These are phyloP conservation scores for Neostapfia colusana DNA, from an alignment of 176 grass and related monocot species.

Conservation along the genomic window DNA sequence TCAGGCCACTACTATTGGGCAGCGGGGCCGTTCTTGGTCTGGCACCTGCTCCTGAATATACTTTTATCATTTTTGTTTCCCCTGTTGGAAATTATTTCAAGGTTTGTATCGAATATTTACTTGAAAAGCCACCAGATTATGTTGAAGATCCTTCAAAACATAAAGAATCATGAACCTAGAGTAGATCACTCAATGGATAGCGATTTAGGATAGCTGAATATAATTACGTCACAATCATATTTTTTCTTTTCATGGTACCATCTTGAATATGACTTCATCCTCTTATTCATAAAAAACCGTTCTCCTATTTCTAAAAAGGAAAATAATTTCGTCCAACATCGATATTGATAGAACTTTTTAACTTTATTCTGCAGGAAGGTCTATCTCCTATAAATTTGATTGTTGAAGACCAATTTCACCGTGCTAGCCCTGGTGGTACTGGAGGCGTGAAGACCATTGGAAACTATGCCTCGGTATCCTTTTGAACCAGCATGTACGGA, in stretches of 20 bases:
- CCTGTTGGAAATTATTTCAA: conserved; percentile 98
- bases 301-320: neutral
- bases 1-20: conserved; percentile 83
- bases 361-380: conserved; percentile 65
- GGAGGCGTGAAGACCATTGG: conserved; percentile 88
- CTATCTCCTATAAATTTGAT: conserved; percentile 90
- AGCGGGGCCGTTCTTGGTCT: conserved; percentile 89
- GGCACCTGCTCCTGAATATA: conserved; percentile 86
- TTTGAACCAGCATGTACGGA: neutral
- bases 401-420: conserved; percentile 81
- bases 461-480: conserved; percentile 88
- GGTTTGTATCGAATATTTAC: conserved; percentile 49
- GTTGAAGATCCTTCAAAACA: neutral
- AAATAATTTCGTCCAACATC: conserved; percentile 4
- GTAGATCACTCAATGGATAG: neutral
- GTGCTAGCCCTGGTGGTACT: conserved; percentile 84
- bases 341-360: conserved; percentile 10
- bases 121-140: neutral
- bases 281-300: neutral
- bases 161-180: neutral
- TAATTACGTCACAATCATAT: neutral
- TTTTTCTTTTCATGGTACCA: neutral
- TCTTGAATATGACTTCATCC: neutral
- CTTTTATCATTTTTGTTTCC: conserved; percentile 88
- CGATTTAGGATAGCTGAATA: neutral